A percentile compares a stretch with the other conserved stretches of the same genome.
Conservation (phyloP, 176 grass and related monocot species). For the Aechmea fasciata region DNA sequence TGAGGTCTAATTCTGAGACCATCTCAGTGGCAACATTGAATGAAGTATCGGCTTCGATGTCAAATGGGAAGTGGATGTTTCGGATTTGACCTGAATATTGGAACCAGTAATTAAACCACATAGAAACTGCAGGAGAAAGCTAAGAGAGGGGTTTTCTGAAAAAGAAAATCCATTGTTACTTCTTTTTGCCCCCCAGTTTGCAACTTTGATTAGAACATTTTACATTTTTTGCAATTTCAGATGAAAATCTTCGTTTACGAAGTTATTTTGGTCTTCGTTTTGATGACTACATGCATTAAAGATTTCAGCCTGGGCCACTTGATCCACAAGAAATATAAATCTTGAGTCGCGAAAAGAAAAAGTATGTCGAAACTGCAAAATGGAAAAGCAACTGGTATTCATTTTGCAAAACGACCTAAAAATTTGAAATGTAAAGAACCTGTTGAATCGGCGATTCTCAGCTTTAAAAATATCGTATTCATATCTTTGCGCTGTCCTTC, state of each 20-base stretch:
- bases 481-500: slow-evolving; percentile 61
- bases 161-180: too few relatives aligned
- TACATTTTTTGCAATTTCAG: too few relatives aligned
- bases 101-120: background rate
- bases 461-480: slow-evolving; percentile 67
- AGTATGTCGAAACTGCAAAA: too few relatives aligned
- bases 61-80: slow-evolving; percentile 81
- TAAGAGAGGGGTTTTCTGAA: too few relatives aligned
- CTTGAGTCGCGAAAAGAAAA: background rate
- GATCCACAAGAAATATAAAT: slow-evolving; percentile 4
- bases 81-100: slow-evolving; percentile 46
- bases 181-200: too few relatives aligned
- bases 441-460: slow-evolving; percentile 68
- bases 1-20: slow-evolving; percentile 65
- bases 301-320: too few relatives aligned
- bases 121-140: background rate
- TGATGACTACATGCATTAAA: too few relatives aligned
- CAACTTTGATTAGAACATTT: too few relatives aligned
- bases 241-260: too few relatives aligned
- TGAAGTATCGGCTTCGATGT: slow-evolving; percentile 64
- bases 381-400: too few relatives aligned
- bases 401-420: too few relatives aligned
- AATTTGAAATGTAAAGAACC: slow-evolving; percentile 21
- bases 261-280: too few relatives aligned
- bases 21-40: slow-evolving; percentile 74